Evolutionary conservation across 192 early-diverging fungal genomes (phyloP), one percentile per base, ranked within the genome.

Genomic region (Gigaspora rosea): DNA sequence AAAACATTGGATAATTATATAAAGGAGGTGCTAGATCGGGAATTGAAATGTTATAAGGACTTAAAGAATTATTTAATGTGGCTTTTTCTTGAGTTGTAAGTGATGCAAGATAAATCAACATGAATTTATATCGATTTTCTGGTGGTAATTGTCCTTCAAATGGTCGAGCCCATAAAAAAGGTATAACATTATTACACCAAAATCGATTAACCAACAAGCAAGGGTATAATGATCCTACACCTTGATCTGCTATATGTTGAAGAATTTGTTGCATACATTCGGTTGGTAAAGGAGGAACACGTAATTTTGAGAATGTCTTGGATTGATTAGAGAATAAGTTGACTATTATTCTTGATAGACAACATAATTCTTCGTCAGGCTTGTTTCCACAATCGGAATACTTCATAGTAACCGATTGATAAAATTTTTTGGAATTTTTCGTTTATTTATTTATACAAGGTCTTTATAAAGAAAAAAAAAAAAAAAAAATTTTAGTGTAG

Each of bases 101-200:
- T 8, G 32, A 64, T 16, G 62, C 10, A 7, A 64, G 33, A 41
- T 64, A 64, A 35, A 35, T 64, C 16, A 35, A 35, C 36, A 66
- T 66, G 2, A 66, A 41, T 66, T 66, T 66, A 66, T 41, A 66
- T 41, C 36, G 16, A 46, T 66, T 46, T 66, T 66, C n/a, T 18
- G 64, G 36, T 46, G 64, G 16, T 46, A 41, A 33, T 47, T n/a
- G 36, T 2, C 64, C 64, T 47, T 66, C 36, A 66, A 66, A 66
- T 66, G 64, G 64, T 22, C 41, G 64, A 66, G 7, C 15, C 64
- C 64, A 66, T 66, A 66, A 48, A n/a, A 66, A 66, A 47, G 64
- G 18, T 6, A 66, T 35, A 18, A 66, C 64, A 10, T 66, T 66
- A 18, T 66, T 66, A n/a, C 64, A 36, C 64, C 64, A 66, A 66